Conservation (phyloP, 495 filamentous ascomycete genomes). For the Talaromyces liani region DNA sequence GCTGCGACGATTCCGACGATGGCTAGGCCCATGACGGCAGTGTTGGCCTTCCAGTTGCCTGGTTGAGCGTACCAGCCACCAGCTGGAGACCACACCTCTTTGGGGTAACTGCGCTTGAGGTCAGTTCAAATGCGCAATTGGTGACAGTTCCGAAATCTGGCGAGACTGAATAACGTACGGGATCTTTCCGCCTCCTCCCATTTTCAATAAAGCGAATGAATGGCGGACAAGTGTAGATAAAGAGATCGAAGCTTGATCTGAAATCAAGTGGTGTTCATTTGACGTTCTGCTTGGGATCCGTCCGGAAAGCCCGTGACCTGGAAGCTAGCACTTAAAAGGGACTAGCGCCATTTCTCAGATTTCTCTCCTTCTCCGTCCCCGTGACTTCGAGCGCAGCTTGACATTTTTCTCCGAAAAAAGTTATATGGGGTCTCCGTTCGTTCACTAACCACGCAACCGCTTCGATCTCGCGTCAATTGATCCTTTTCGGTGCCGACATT, state of each 20-base stretch:
- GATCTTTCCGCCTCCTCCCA: constrained; percentile 70
- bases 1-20: constrained; percentile 68
- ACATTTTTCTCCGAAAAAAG: constrained; percentile 30
- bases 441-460: background rate
- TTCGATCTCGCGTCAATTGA: background rate
- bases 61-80: constrained; percentile 97
- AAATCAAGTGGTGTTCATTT: constrained; percentile 7
- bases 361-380: constrained; percentile 33
- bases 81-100: constrained; percentile 97
- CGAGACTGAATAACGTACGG: constrained; percentile 54
- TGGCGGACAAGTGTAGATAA: constrained; percentile 13
- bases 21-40: constrained; percentile 67
- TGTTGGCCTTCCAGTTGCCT: constrained; percentile 90
- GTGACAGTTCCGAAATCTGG: background rate
- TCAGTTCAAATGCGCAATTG: constrained; percentile 15
- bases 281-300: background rate
- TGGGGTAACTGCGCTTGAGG: constrained; percentile 67
- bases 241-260: constrained; percentile 6
- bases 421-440: background rate
- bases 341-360: constrained; percentile 20
- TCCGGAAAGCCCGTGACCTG: constrained; percentile 17
- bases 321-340: constrained; percentile 12
- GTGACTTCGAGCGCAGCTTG: constrained; percentile 38
- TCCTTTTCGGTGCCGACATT: background rate
- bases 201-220: constrained; percentile 28